A percentile compares a stretch with the other conserved stretches of the same genome.
These are phyloP conservation scores for Gastrolobium bilobum DNA, from an alignment of 306 rosid species.

Conservation along the genomic window DNA sequence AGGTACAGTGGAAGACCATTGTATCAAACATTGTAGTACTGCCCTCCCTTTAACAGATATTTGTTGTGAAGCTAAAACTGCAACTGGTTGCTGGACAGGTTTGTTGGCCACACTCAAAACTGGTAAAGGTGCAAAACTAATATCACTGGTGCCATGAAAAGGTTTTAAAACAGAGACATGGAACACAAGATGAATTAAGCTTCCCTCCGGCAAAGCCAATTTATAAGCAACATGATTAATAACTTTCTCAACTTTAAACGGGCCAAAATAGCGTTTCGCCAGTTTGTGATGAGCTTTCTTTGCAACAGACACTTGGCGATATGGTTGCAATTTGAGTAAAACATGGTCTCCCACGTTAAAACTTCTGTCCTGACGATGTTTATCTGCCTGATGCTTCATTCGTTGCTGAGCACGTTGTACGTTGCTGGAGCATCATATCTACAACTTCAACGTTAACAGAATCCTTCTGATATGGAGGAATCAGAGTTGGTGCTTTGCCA, in stretches of 20 bases:
- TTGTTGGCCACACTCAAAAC: not conserved
- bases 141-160: no score
- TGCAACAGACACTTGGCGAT: not conserved
- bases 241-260: rapidly evolving
- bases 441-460: no score
- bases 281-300: not conserved
- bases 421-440: no score
- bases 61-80: no score
- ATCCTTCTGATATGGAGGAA: no score
- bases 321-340: not conserved
- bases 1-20: rapidly evolving
- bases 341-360: not conserved
- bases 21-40: not conserved
- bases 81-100: not conserved
- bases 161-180: no score
- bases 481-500: no score
- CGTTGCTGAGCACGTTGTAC: not conserved
- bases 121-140: no score
- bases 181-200: no score
- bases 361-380: not conserved
- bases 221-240: not conserved
- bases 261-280: not conserved
- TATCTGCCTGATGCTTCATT: not conserved
- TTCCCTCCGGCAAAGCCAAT: no score
- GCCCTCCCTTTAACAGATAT: no score